Conservation (phyloP, 2,329 filamentous ascomycete species). For the Coleophoma crateriformis region DNA sequence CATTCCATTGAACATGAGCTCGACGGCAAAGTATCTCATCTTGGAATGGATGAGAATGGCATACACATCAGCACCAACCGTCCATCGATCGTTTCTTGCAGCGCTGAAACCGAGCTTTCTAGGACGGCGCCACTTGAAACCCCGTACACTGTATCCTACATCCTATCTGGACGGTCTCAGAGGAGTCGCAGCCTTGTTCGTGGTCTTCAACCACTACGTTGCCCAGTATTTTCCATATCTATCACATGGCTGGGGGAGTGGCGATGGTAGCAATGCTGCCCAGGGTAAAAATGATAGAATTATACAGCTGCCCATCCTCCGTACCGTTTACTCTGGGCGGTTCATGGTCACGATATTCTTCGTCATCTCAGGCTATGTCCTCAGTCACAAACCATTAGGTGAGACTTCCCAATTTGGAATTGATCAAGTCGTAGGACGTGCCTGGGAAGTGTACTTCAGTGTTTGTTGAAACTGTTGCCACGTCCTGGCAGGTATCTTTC, state of each 20-base stretch:
- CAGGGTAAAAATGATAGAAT: conserved; percentile 21
- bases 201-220: conserved; percentile 34
- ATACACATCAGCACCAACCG: background rate
- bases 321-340: conserved; percentile 34
- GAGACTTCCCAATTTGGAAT: conserved; percentile 11
- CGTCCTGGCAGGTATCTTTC: background rate
- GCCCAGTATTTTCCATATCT: conserved; percentile 23
- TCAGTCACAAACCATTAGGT: conserved; percentile 44
- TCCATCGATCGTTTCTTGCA: background rate
- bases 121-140: background rate
- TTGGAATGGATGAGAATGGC: no score
- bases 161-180: conserved; percentile 39
- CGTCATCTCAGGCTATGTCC: conserved; percentile 39
- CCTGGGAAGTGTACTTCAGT: background rate
- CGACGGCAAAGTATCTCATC: no score
- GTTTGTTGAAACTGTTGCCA: background rate
- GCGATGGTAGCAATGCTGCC: conserved; percentile 24
- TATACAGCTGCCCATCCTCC: conserved; percentile 34
- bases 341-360: conserved; percentile 42
- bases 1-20: no score
- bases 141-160: conserved; percentile 23
- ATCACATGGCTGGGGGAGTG: conserved; percentile 14
- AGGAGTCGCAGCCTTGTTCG: conserved; percentile 36
- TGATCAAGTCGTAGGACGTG: background rate
- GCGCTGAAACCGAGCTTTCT: background rate